Evolutionary conservation across 2,329 filamentous ascomycete species (phyloP).

Genomic region (Stachybotrys chlorohalonatus): DNA sequence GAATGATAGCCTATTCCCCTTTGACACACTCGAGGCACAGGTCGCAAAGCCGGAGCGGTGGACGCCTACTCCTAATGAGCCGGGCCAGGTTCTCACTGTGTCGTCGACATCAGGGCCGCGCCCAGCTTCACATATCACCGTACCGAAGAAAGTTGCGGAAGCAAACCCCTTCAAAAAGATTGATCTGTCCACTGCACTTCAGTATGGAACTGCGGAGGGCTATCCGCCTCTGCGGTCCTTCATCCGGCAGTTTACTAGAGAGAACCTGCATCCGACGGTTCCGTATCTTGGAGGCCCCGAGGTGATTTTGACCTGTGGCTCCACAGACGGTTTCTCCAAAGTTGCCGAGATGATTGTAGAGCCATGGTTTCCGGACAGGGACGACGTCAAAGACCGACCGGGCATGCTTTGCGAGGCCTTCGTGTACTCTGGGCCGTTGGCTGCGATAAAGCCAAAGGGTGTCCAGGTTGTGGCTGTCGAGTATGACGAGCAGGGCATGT

Average conservation of each 20-base stretch:
- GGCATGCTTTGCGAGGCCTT: constrained; percentile 73
- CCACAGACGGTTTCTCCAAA: constrained; percentile 81
- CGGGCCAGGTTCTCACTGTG: constrained; percentile 18
- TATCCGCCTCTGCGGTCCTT: constrained; percentile 73
- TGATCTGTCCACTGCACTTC: constrained; percentile 71
- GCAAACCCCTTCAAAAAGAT: constrained; percentile 59
- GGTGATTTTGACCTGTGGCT: constrained; percentile 69
- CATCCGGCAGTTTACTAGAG: constrained; percentile 66
- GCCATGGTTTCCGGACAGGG: constrained; percentile 60
- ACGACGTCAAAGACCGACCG: constrained; percentile 61
- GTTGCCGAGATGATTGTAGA: constrained; percentile 66
- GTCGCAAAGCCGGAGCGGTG: constrained; percentile 68
- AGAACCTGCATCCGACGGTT: constrained; percentile 71
- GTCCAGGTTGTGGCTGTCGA: constrained; percentile 65
- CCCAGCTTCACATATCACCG: constrained; percentile 46
- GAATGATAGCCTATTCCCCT: constrained; percentile 75
- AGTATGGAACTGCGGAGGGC: constrained; percentile 78
- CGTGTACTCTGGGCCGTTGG: constrained; percentile 69
- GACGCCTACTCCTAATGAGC: constrained; percentile 57
- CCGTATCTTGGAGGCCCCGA: constrained; percentile 72
- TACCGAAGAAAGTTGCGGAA: constrained; percentile 58
- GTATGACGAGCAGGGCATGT: constrained; percentile 74
- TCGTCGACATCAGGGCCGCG: constrained; percentile 22
- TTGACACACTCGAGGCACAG: constrained; percentile 79
- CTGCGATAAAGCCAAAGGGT: constrained; percentile 57